Evolutionary conservation across 1,284 basidiomycete genomes (phyloP), one percentile per base, ranked within the genome.

Genomic region (Rugosomyces carneus): DNA sequence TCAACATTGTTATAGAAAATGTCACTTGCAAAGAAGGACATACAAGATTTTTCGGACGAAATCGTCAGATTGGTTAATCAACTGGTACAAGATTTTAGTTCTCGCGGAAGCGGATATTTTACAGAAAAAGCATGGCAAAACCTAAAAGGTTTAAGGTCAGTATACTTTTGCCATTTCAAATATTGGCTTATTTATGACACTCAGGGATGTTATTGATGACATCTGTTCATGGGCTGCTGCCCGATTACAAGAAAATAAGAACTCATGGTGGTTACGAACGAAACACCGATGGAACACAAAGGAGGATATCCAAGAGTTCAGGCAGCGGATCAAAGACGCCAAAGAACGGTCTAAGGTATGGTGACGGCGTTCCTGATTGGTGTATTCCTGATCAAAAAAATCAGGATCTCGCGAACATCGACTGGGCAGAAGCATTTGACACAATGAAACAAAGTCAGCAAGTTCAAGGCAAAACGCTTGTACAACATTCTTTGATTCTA

Each of bases 171-270:
- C n/a, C n/a, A 9, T 3, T 3, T 29, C 3, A 29, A 29, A 9
- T 29, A 19, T 34, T 1, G 13, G 8, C 31, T 3, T 13, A 11
- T 3, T 15, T 16, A 15, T 2, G 2, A 15, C 31, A 36, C 1
- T 23, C 40, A 53, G 52, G 1, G 38, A 43, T 20, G 26, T 53
- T 6, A 43, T 53, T n/a, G 39, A 53, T 24, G 49, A 51, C 18
- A 47, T 53, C 15, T 53, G 52, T 37, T 19, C 13, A 40, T 53
- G 52, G 52, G 52, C 52, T 11, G 35, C 18, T n/a, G 39, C 38
- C 3, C 44, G 52, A 40, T 34, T 53, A 50, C 10, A 40, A 43
- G 49, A 43, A 2, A 49, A 53, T 37, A 42, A 39, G 11, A 45
- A 47, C 7, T 53, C 49, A 49, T 29, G 20, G 3, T 27, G 46